A percentile compares a stretch with the other conserved stretches of the same genome.
Conservation (phyloP, 192 early-diverging fungal genomes). For the Physocladia obscura region DNA sequence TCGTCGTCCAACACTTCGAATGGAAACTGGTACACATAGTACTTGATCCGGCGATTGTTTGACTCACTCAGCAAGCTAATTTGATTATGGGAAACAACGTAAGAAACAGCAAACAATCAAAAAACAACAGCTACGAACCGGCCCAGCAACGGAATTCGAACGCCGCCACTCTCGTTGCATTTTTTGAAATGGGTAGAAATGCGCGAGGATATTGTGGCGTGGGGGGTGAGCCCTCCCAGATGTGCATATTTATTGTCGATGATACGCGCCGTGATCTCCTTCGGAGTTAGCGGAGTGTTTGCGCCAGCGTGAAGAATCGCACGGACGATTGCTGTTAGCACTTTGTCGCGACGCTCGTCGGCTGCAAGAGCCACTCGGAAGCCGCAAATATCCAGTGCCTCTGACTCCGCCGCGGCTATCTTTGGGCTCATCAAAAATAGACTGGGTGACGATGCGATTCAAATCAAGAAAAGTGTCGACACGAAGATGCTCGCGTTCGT, state of each 20-base stretch:
- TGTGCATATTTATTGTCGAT: slow-evolving; percentile 23
- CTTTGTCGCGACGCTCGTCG: slow-evolving; percentile 15
- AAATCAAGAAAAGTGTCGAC: background rate
- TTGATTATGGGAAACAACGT: no score
- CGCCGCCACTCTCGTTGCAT: slow-evolving; percentile 12
- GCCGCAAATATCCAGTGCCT: background rate
- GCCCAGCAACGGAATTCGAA: slow-evolving; percentile 6
- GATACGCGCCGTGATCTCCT: slow-evolving; percentile 20
- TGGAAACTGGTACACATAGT: slow-evolving; percentile 19
- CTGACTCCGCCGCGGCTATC: background rate
- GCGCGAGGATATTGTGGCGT: slow-evolving; percentile 30
- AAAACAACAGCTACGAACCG: background rate
- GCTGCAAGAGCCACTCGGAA: background rate
- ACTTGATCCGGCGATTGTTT: slow-evolving; percentile 23
- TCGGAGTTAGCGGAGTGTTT: slow-evolving; percentile 21
- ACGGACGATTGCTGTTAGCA: slow-evolving; percentile 18
- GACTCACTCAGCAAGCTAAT: slow-evolving; percentile 4
- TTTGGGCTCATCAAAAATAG: background rate
- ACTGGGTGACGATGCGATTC: background rate
- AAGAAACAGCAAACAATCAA: background rate
- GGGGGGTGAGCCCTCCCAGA: slow-evolving; percentile 29
- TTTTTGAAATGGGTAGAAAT: slow-evolving; percentile 32
- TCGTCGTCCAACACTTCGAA: background rate
- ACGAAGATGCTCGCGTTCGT: background rate
- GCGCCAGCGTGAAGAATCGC: slow-evolving; percentile 22